Evolutionary conservation across 768 basidiomycete genomes (phyloP).

Genomic region (Dentipellis fragilis): DNA sequence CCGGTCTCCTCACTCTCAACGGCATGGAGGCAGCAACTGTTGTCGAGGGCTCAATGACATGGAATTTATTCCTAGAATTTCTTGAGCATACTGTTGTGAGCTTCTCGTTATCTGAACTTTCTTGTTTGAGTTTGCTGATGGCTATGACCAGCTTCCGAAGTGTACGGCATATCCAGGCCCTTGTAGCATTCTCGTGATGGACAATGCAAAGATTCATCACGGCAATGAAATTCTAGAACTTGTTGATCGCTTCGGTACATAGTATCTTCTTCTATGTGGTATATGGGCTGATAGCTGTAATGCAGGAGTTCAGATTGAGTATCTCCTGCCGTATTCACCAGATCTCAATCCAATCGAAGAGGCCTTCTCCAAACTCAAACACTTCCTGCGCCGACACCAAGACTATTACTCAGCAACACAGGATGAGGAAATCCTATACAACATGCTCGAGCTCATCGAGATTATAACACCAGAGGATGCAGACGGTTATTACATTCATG

Average conservation of each 20-base stretch:
- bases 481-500: slow-evolving; percentile 22
- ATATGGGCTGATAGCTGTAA: background rate
- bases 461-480: slow-evolving; percentile 21
- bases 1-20: background rate
- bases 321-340: slow-evolving; percentile 29
- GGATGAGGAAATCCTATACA: slow-evolving; percentile 16
- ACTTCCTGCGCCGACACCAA: slow-evolving; percentile 17
- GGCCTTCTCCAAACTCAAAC: slow-evolving; percentile 28
- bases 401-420: background rate
- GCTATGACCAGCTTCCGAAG: slow-evolving; percentile 21
- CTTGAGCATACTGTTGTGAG: slow-evolving; percentile 1
- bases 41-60: background rate
- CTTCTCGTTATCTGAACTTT: slow-evolving; percentile 9
- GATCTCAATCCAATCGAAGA: slow-evolving; percentile 32
- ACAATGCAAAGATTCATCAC: slow-evolving; percentile 23
- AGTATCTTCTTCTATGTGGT: background rate
- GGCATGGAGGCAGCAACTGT: background rate
- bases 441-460: slow-evolving; percentile 18
- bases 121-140: slow-evolving; percentile 23
- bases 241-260: slow-evolving; percentile 2
- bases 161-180: background rate
- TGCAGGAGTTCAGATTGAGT: slow-evolving; percentile 20
- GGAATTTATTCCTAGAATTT: background rate
- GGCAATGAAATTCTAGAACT: background rate
- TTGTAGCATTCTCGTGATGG: slow-evolving; percentile 20